These are phyloP conservation scores for Aspergillus persii DNA, from an alignment of 2,329 filamentous ascomycete genomes.

Conservation along the genomic window DNA sequence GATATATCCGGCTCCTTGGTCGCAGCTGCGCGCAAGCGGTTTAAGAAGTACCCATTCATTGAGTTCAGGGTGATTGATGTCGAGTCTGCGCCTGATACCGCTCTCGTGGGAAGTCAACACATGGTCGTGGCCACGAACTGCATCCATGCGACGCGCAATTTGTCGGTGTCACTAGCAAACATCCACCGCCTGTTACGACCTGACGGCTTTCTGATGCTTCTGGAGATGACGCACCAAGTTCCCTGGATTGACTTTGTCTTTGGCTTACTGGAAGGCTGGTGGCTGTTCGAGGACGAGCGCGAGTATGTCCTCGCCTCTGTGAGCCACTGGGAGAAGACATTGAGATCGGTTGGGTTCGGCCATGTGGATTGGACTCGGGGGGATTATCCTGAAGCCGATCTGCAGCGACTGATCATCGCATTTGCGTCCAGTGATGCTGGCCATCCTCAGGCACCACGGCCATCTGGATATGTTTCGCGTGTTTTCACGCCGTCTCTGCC, in stretches of 20 bases:
- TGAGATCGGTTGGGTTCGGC: background rate
- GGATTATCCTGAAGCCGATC: too few species aligned
- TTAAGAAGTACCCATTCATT: slow-evolving; percentile 29
- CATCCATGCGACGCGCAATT: slow-evolving; percentile 32
- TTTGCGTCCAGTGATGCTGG: too few species aligned
- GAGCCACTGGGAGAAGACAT: background rate
- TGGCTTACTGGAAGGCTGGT: slow-evolving; percentile 42
- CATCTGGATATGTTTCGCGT: too few species aligned
- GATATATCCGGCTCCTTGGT: slow-evolving; percentile 37
- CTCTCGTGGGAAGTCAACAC: slow-evolving; percentile 20
- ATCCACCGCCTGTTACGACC: slow-evolving; percentile 25
- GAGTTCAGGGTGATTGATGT: slow-evolving; percentile 32
- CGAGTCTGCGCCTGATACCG: slow-evolving; percentile 25
- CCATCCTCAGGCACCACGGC: too few species aligned
- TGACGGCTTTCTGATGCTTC: slow-evolving; percentile 26
- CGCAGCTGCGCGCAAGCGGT: slow-evolving; percentile 26
- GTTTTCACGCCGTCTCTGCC: too few species aligned
- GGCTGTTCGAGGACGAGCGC: slow-evolving; percentile 38
- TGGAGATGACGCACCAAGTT: slow-evolving; percentile 29
- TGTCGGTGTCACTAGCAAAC: slow-evolving; percentile 15
- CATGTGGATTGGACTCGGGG: background rate
- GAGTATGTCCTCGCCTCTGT: background rate
- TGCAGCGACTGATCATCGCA: too few species aligned
- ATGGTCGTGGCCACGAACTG: slow-evolving; percentile 31
- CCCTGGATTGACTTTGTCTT: slow-evolving; percentile 33